Evolutionary conservation across 1,139 yeast genomes (phyloP).

Genomic region (Geotrichum reessii): DNA sequence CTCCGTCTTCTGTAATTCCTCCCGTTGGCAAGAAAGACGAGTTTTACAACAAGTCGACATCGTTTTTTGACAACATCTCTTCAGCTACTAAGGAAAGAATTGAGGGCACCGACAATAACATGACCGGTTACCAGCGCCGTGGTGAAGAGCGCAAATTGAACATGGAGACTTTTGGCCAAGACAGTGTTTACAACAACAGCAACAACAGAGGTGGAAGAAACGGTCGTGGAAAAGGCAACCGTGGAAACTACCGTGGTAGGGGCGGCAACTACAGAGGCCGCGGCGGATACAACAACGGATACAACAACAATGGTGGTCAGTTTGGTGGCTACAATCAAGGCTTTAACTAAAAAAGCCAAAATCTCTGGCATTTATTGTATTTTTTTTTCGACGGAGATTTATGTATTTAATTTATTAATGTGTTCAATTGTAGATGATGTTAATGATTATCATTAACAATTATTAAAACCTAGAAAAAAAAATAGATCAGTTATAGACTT

Average conservation of each 20-base stretch:
- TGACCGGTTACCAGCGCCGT: constrained; percentile 46
- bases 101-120: constrained; percentile 32
- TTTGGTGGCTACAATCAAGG: constrained; percentile 5
- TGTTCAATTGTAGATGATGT: background rate
- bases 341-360: background rate
- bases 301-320: constrained; percentile 6
- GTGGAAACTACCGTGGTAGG: constrained; percentile 8
- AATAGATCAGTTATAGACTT: background rate
- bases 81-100: constrained; percentile 42
- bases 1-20: constrained; percentile 20
- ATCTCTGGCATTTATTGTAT: background rate
- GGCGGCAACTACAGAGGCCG: constrained; percentile 23
- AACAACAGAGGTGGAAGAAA: constrained; percentile 33
- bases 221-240: constrained; percentile 29
- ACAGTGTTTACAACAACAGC: constrained; percentile 27
- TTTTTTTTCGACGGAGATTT: background rate
- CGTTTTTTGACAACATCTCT: constrained; percentile 77
- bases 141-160: constrained; percentile 57
- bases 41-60: constrained; percentile 61
- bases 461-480: background rate
- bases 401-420: constrained; percentile 3
- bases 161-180: constrained; percentile 64
- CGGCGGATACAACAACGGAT: constrained; percentile 9
- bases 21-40: constrained; percentile 27
- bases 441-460: background rate